A percentile compares a stretch with the other conserved stretches of the same genome.
phyloP scores from a whole-genome alignment of 306 rosid genomes.

The Psophocarpus tetragonolobus region DNA sequence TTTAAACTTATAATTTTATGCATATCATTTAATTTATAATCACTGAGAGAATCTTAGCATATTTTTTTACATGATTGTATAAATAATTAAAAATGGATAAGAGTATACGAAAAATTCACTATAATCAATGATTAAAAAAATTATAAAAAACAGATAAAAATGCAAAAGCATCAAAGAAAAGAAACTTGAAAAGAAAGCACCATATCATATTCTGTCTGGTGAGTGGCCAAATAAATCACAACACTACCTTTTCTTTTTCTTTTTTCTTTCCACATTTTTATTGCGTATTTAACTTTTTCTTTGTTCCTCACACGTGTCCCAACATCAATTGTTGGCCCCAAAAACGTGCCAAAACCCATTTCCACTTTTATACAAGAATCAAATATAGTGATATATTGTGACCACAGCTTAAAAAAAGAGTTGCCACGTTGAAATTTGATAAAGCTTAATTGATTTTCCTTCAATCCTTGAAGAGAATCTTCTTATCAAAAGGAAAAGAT shows the following conservation, averaged over 20 bases:
- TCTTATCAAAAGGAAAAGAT: neutral
- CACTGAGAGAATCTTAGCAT: too few relatives aligned
- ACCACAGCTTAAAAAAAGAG: neutral
- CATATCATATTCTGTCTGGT: slow-evolving; percentile 30
- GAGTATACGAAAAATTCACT: too few relatives aligned
- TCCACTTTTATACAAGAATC: neutral
- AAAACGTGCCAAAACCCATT: neutral
- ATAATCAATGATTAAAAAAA: neutral
- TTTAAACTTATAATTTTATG: too few relatives aligned
- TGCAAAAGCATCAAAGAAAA: neutral
- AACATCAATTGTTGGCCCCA: neutral
- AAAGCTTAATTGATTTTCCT: neutral
- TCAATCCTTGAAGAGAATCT: slow-evolving; percentile 23
- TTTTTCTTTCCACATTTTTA: neutral
- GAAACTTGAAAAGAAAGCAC: slow-evolving; percentile 17
- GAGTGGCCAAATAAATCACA: slow-evolving; percentile 10
- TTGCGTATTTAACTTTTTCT: slow-evolving; percentile 24
- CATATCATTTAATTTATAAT: too few relatives aligned
- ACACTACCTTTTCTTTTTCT: neutral
- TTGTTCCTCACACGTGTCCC: neutral
- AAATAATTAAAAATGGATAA: too few relatives aligned
- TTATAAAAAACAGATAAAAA: neutral
- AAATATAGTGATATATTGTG: neutral
- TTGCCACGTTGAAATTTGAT: slow-evolving; percentile 29
- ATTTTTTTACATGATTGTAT: too few relatives aligned